phyloP scores from a whole-genome alignment of 768 basidiomycete genomes.

The Psilocybe cyanescens region DNA sequence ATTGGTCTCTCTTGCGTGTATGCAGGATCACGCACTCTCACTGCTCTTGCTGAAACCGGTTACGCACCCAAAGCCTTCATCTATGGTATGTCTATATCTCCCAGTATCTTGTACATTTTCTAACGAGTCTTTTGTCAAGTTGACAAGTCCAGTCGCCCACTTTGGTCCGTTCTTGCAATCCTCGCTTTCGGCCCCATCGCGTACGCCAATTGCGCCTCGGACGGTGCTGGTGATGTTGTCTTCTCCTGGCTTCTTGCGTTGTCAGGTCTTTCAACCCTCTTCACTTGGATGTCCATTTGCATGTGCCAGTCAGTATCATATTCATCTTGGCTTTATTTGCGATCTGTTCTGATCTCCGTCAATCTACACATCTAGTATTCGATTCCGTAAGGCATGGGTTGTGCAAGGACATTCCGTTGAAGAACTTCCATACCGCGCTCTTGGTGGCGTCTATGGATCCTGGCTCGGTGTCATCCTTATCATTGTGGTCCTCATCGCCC shows the following conservation, averaged over 20 bases:
- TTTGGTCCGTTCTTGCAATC: slow-evolving; percentile 42
- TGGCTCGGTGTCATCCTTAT: slow-evolving; percentile 48
- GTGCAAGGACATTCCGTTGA: slow-evolving; percentile 48
- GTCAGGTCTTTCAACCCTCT: slow-evolving; percentile 50
- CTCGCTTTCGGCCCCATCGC: slow-evolving; percentile 42
- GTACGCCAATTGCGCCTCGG: slow-evolving; percentile 37
- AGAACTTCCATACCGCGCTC: slow-evolving; percentile 47
- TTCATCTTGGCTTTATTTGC: neutral
- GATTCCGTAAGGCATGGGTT: slow-evolving; percentile 47
- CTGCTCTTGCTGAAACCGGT: slow-evolving; percentile 50
- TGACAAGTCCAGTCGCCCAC: slow-evolving; percentile 50
- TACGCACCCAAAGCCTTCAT: slow-evolving; percentile 47
- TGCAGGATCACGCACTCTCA: slow-evolving; percentile 47
- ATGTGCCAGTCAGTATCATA: slow-evolving; percentile 43
- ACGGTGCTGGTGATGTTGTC: slow-evolving; percentile 36
- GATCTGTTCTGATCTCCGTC: neutral
- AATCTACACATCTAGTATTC: slow-evolving; percentile 32
- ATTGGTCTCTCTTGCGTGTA: slow-evolving; percentile 51
- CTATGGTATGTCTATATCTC: slow-evolving; percentile 27
- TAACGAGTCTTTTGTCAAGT: slow-evolving; percentile 16
- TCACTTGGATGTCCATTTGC: slow-evolving; percentile 50
- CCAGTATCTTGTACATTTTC: neutral
- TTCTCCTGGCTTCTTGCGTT: slow-evolving; percentile 49
- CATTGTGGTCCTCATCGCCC: slow-evolving; percentile 43
- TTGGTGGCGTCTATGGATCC: slow-evolving; percentile 48